phyloP scores from a whole-genome alignment of 306 rosid genomes.

The Inga laurina region DNA sequence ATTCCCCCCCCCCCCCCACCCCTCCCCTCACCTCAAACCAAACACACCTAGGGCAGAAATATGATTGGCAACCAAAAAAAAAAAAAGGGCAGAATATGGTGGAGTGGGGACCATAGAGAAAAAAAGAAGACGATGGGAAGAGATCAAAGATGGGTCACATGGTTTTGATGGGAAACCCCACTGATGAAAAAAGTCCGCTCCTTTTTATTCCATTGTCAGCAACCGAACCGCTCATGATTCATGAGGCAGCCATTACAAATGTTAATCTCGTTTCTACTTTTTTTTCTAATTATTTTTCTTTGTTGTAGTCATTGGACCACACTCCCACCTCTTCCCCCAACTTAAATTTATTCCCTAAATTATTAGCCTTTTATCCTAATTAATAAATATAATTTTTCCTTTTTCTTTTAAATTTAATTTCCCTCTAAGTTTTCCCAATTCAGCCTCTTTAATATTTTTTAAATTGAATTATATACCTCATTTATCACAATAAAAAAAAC shows the following conservation, averaged over 20 bases:
- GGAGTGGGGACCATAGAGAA: background rate
- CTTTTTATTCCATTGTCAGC: conserved; percentile 10
- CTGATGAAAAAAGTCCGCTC: background rate
- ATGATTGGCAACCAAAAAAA: too few species aligned
- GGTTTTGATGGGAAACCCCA: background rate
- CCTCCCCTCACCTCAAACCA: too few species aligned
- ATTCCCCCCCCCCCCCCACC: too few species aligned
- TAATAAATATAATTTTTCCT: background rate
- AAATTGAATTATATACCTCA: background rate
- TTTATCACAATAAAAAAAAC: background rate
- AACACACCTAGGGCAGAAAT: too few species aligned
- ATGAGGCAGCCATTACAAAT: background rate
- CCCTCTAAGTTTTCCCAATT: background rate
- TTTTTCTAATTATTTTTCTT: conserved; percentile 26
- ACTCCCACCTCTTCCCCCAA: conserved; percentile 53
- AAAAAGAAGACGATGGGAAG: background rate
- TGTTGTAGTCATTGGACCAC: conserved; percentile 41
- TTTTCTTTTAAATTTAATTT: background rate
- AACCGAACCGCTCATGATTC: background rate
- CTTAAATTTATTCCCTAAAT: background rate
- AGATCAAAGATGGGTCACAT: background rate
- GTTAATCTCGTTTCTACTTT: background rate
- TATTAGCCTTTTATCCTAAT: background rate
- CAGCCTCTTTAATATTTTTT: background rate
- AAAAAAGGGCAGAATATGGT: too few species aligned